Percentiles rank a stretch among this genome's conserved stretches.
These are phyloP conservation scores for Gossypium gossypioides DNA, from an alignment of 441 rosid genomes.

Conservation along the genomic window DNA sequence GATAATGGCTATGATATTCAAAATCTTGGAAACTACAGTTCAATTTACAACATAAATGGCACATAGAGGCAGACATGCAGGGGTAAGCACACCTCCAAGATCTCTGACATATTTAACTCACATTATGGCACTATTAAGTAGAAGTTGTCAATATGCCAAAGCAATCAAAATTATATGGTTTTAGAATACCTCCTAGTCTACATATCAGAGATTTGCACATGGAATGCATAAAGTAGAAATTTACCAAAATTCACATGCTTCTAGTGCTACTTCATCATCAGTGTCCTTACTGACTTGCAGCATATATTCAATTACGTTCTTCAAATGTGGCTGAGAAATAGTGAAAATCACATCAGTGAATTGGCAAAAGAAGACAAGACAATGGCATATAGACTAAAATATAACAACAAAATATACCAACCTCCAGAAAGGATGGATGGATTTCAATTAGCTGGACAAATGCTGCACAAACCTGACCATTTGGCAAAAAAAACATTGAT, in stretches of 20 bases:
- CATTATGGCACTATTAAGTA: neutral
- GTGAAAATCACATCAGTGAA: conserved; percentile 12
- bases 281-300: conserved; percentile 84
- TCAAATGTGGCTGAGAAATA: conserved; percentile 74
- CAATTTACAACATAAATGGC: neutral
- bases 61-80: neutral
- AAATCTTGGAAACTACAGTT: neutral
- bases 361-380: neutral
- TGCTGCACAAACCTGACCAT: conserved; percentile 85
- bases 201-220: conserved; percentile 5
- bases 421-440: conserved; percentile 85
- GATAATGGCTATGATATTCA: neutral
- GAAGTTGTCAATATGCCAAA: neutral
- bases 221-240: conserved; percentile 12
- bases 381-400: neutral
- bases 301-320: conserved; percentile 78
- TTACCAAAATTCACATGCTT: conserved; percentile 99
- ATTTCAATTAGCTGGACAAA: conserved; percentile 92
- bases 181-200: neutral
- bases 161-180: neutral
- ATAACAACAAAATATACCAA: conserved; percentile 23
- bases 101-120: neutral
- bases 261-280: conserved; percentile 95
- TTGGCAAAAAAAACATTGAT: neutral
- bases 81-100: neutral